Evolutionary conservation across 1,139 yeast species (phyloP).

Genomic region (Pichia sp.): DNA sequence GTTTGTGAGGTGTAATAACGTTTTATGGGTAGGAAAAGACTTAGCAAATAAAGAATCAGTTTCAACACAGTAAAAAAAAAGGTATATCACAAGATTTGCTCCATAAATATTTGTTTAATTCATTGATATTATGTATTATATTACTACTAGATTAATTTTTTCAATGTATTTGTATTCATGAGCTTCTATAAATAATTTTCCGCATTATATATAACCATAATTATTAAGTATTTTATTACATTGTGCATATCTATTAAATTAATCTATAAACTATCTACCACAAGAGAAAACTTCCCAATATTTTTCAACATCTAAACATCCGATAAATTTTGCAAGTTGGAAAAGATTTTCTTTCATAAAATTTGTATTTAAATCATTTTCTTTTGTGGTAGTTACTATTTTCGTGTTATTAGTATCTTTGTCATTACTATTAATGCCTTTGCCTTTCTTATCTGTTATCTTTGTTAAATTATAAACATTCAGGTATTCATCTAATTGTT

Average conservation of each 20-base stretch:
- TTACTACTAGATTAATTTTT: not conserved
- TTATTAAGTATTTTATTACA: not conserved
- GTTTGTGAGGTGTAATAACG: conserved; percentile 79
- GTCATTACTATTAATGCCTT: not conserved
- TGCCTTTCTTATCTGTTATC: not conserved
- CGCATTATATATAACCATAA: not conserved
- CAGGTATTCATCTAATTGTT: not conserved
- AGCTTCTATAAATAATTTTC: not conserved
- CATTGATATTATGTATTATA: not conserved
- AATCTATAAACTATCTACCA: not conserved
- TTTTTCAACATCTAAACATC: conserved; percentile 24
- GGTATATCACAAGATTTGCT: not conserved
- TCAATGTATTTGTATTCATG: not conserved
- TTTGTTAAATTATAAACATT: not conserved
- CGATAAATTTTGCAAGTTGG: conserved; percentile 24
- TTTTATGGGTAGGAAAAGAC: conserved; percentile 52
- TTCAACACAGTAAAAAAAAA: not conserved
- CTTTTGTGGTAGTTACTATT: not conserved
- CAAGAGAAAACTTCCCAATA: conserved; percentile 19
- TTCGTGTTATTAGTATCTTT: not conserved
- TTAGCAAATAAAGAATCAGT: not conserved
- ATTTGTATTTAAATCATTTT: not conserved
- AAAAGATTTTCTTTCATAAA: conserved; percentile 19
- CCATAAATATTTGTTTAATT: not conserved
- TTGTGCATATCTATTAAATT: not conserved